Conservation (phyloP, 495 filamentous ascomycete genomes). For the Penicillium diatomitis region DNA sequence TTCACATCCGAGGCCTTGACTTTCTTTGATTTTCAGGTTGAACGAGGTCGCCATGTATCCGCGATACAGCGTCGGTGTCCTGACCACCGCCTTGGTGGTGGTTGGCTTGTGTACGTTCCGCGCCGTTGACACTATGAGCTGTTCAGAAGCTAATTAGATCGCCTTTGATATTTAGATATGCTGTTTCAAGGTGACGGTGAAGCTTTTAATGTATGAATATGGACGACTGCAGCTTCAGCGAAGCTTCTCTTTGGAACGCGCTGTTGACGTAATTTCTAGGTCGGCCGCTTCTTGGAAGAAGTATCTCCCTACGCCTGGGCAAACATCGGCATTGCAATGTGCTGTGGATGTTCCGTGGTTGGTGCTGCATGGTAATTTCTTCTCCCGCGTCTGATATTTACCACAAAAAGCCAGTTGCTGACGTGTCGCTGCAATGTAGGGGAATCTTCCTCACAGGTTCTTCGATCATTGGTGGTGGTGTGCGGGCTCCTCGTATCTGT, state of each 20-base stretch:
- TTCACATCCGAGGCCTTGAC: slow-evolving; percentile 12
- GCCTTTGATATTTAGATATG: slow-evolving; percentile 61
- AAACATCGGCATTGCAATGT: slow-evolving; percentile 80
- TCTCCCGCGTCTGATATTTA: no score
- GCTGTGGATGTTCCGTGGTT: slow-evolving; percentile 90
- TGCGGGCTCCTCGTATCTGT: slow-evolving; percentile 89
- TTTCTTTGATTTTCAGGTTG: slow-evolving; percentile 19
- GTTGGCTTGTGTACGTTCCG: slow-evolving; percentile 73
- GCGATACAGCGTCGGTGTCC: slow-evolving; percentile 59
- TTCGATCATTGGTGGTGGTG: slow-evolving; percentile 95
- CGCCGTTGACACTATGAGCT: slow-evolving; percentile 5
- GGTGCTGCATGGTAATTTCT: slow-evolving; percentile 84
- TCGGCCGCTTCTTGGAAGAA: slow-evolving; percentile 88
- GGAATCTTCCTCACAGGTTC: slow-evolving; percentile 98
- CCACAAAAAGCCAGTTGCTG: slow-evolving; percentile 6
- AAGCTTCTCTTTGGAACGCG: background rate
- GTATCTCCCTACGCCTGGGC: slow-evolving; percentile 95
- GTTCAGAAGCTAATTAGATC: slow-evolving; percentile 23
- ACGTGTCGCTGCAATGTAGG: slow-evolving; percentile 44
- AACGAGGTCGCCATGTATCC: slow-evolving; percentile 38
- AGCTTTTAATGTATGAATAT: slow-evolving; percentile 75
- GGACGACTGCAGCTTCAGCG: background rate
- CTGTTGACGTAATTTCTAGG: slow-evolving; percentile 40
- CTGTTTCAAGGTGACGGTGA: slow-evolving; percentile 95
- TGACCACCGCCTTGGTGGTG: slow-evolving; percentile 62